Conservation (phyloP, 2,329 filamentous ascomycete species). For the Chrysoporthe cubensis region DNA sequence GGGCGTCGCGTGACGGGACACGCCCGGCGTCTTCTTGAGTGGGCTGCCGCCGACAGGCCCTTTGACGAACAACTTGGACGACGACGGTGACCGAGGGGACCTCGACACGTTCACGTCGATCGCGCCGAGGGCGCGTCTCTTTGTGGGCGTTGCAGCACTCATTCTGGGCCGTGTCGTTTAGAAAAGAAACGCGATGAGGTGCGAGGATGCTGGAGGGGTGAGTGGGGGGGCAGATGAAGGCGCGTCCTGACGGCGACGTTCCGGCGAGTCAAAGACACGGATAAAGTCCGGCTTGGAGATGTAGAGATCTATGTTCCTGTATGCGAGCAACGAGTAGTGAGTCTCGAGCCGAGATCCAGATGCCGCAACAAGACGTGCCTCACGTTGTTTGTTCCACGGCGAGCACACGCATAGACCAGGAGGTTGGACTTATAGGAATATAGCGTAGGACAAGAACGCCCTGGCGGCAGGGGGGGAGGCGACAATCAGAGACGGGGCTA, state of each 20-base stretch:
- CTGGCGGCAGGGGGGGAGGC: background rate
- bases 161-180: conserved; percentile 12
- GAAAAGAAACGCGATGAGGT: conserved; percentile 15
- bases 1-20: conserved; percentile 22
- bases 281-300: background rate
- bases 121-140: conserved; percentile 54
- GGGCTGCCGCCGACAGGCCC: conserved; percentile 15
- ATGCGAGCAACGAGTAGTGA: background rate
- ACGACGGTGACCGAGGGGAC: conserved; percentile 31
- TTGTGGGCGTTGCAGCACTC: conserved; percentile 43
- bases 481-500: background rate
- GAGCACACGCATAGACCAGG: background rate
- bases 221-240: background rate
- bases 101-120: conserved; percentile 48
- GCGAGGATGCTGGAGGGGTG: background rate
- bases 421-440: conserved; percentile 5
- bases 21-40: conserved; percentile 20
- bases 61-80: conserved; percentile 23
- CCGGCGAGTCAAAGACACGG: background rate
- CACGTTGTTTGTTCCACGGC: conserved; percentile 17
- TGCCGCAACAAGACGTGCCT: conserved; percentile 13
- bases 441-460: conserved; percentile 5
- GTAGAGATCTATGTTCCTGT: background rate
- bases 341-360: background rate
- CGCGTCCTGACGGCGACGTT: conserved; percentile 6